Evolutionary conservation across 768 basidiomycete genomes (phyloP), one percentile per base, ranked within the genome.

Genomic region (Boletus rex-veris): DNA sequence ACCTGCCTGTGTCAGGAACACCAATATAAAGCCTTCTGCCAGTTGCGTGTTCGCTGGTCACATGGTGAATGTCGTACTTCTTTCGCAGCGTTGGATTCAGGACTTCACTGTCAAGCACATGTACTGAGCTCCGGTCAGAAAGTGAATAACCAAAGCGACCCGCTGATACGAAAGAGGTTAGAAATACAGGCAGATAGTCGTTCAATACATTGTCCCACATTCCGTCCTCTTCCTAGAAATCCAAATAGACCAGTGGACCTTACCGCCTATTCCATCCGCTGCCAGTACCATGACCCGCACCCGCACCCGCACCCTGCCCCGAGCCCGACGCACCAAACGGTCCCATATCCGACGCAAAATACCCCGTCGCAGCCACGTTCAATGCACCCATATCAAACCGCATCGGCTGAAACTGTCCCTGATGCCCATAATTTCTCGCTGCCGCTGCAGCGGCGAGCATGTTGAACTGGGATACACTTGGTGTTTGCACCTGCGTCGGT

Each of bases 401-500:
- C 58, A 65, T 58, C 14, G 53, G 50, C 41, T 63, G 64, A 40
- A 62, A 71, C 11, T 61, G 58, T 0, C 47, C 54, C 18, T 67
- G 61, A 35, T 61, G 62, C n/a, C 41, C 58, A 49, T 58, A 66
- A 16, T 62, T 68, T 21, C 64, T 42, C 7, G 64, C 64, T 1
- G 64, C 65, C 1, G 64, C 64, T 0, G 64, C 59, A 0, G 64
- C 64, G 0, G 62, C 66, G 21, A 63, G 57, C 68, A 70, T 61
- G 6, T 66, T 62, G 30, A 71, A 58, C 44, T 70, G 70, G 3
- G 68, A 57, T 21, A 58, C 59, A 8, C 11, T 62, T 5, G 65
- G 33, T 11, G 33, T 14, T 11, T 35, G 33, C 33, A 35, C 5
- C 12, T 28, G 37, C 11, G 38, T 35, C 24, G 31, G 30, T 18